Evolutionary conservation across 768 basidiomycete genomes (phyloP).

Genomic region (Lepiota subincarnata): DNA sequence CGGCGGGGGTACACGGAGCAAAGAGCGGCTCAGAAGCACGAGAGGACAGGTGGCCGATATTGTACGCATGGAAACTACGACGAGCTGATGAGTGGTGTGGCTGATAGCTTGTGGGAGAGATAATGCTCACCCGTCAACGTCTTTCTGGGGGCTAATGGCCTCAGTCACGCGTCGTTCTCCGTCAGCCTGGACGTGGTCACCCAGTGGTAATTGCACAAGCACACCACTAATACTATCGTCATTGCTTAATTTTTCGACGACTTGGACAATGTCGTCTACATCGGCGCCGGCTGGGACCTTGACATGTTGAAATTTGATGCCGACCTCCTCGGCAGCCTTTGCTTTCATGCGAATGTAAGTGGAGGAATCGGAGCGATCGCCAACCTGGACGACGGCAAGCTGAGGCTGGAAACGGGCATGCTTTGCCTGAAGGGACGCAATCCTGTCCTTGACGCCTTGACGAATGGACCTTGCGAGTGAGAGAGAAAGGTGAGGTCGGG

Average conservation of each 20-base stretch:
- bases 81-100: neutral
- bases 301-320: constrained; percentile 84
- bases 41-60: constrained; percentile 92
- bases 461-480: constrained; percentile 65
- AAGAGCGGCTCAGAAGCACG: constrained; percentile 88
- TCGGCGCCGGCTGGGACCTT: constrained; percentile 61
- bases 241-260: constrained; percentile 78
- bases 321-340: constrained; percentile 92
- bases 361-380: constrained; percentile 83
- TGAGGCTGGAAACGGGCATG: constrained; percentile 89
- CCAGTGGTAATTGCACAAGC: constrained; percentile 93
- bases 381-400: constrained; percentile 92
- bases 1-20: constrained; percentile 92
- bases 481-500: constrained; percentile 6
- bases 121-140: constrained; percentile 85
- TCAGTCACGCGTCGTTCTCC: constrained; percentile 93
- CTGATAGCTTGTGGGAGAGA: neutral
- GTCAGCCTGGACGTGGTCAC: constrained; percentile 72
- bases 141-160: constrained; percentile 89
- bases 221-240: constrained; percentile 84
- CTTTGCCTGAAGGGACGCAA: constrained; percentile 56
- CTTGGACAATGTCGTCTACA: constrained; percentile 70
- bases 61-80: constrained; percentile 94
- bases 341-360: constrained; percentile 97
- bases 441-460: constrained; percentile 64